Evolutionary conservation across 169 alveolate species (phyloP).

Genomic region (Babesia microti): DNA sequence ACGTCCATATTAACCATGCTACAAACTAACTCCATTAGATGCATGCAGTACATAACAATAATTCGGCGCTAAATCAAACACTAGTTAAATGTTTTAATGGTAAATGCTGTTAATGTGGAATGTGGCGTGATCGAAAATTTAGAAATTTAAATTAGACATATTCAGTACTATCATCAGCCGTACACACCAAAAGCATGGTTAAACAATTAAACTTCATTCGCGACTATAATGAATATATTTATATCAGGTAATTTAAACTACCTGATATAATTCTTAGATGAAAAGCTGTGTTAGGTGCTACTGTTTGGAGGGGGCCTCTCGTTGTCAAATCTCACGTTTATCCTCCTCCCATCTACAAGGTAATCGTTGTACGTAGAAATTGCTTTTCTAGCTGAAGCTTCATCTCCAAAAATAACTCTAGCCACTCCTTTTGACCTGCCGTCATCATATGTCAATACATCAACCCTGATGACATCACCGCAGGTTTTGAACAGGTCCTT

Average conservation of each 20-base stretch:
- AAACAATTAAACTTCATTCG: neutral
- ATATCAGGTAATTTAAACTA: neutral
- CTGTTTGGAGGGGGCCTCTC: neutral
- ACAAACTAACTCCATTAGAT: no score
- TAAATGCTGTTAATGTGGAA: neutral
- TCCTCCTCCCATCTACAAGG: slow-evolving; percentile 35
- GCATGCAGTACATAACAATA: no score
- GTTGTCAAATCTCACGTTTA: slow-evolving; percentile 24
- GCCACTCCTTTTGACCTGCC: slow-evolving; percentile 47
- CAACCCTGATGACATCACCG: slow-evolving; percentile 51
- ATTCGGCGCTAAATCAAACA: no score
- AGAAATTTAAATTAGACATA: neutral
- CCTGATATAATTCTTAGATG: neutral
- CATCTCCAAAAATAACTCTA: slow-evolving; percentile 31
- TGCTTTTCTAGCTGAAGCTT: slow-evolving; percentile 24
- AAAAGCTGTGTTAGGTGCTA: no score
- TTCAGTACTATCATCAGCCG: neutral
- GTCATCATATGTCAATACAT: slow-evolving; percentile 36
- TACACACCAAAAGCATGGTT: neutral
- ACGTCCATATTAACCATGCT: no score
- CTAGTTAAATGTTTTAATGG: no score
- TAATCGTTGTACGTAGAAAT: slow-evolving; percentile 31
- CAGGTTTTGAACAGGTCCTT: slow-evolving; percentile 57
- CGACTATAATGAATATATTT: neutral
- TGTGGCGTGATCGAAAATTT: no score